A percentile compares a stretch with the other conserved stretches of the same genome.
Conservation (phyloP, 225 moss, liverwort and hornwort species). For the Bryoerythrophyllum caledonicum region DNA sequence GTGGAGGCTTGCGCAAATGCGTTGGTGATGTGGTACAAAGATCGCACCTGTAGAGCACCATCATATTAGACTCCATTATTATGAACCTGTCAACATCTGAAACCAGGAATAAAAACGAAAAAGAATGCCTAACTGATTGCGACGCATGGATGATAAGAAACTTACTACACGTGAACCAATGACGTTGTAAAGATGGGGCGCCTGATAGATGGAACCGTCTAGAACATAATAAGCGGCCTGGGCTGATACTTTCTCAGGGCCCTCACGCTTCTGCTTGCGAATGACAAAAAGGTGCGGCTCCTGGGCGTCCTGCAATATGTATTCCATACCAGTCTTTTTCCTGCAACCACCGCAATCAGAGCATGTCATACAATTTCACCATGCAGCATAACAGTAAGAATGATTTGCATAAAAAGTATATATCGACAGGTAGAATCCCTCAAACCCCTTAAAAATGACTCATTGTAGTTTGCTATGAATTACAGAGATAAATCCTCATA, state of each 20-base stretch:
- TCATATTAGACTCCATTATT: not conserved
- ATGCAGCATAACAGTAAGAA: too few relatives aligned
- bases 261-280: slow-evolving; percentile 92
- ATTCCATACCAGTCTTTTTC: slow-evolving; percentile 85
- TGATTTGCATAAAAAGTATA: too few relatives aligned
- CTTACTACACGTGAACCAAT: slow-evolving; percentile 94
- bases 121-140: slow-evolving; percentile 1
- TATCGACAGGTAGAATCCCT: too few relatives aligned
- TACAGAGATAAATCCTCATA: too few relatives aligned
- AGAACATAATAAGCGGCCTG: slow-evolving; percentile 88
- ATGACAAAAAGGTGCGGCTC: slow-evolving; percentile 95
- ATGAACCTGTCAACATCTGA: slow-evolving; percentile 20
- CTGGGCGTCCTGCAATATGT: slow-evolving; percentile 86
- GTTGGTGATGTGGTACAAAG: slow-evolving; percentile 85
- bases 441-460: too few relatives aligned
- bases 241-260: slow-evolving; percentile 78
- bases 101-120: slow-evolving; percentile 11
- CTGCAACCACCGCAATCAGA: slow-evolving; percentile 36
- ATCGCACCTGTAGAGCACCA: slow-evolving; percentile 63
- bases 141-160: slow-evolving; percentile 5
- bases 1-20: slow-evolving; percentile 81
- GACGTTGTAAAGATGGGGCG: slow-evolving; percentile 94
- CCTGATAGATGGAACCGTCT: slow-evolving; percentile 98
- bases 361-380: too few relatives aligned
- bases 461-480: too few relatives aligned